Percentiles rank a stretch among this genome's conserved stretches.
phyloP scores from a whole-genome alignment of 495 filamentous ascomycete genomes.

The Aspergillus taichungensis region DNA sequence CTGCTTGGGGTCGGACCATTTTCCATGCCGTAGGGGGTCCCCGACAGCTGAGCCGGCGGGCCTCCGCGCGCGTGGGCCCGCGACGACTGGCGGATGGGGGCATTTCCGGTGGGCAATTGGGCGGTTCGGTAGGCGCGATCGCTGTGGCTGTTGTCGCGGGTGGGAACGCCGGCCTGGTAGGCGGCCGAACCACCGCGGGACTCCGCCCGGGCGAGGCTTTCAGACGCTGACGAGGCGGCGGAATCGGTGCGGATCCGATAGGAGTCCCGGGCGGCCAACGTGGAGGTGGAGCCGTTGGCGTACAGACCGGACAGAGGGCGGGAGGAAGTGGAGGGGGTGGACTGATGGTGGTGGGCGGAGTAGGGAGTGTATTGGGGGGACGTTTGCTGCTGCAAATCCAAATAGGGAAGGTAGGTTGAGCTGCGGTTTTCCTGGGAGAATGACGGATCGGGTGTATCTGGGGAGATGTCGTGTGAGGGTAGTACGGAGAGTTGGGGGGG shows the following conservation, averaged over 20 bases:
- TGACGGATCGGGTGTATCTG: slow-evolving; percentile 7
- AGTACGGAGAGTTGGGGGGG: background rate
- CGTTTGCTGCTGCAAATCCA: slow-evolving; percentile 15
- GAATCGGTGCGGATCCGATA: slow-evolving; percentile 55
- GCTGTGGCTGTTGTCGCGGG: slow-evolving; percentile 61
- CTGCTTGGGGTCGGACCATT: slow-evolving; percentile 58
- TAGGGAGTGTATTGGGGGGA: slow-evolving; percentile 26
- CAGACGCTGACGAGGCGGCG: slow-evolving; percentile 53
- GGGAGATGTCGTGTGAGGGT: slow-evolving; percentile 8
- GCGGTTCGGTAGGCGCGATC: slow-evolving; percentile 57
- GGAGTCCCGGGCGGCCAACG: slow-evolving; percentile 36
- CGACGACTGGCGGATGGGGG: slow-evolving; percentile 41
- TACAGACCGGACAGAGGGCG: slow-evolving; percentile 52
- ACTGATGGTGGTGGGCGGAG: slow-evolving; percentile 36
- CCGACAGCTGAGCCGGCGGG: slow-evolving; percentile 48
- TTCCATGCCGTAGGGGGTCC: slow-evolving; percentile 52
- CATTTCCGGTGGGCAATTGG: slow-evolving; percentile 46
- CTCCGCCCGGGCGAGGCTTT: slow-evolving; percentile 46
- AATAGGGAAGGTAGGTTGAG: slow-evolving; percentile 15
- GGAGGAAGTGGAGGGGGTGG: slow-evolving; percentile 23
- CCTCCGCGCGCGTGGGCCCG: slow-evolving; percentile 32
- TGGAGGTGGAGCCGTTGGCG: slow-evolving; percentile 33
- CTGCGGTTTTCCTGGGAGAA: slow-evolving; percentile 19
- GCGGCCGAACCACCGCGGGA: slow-evolving; percentile 53
- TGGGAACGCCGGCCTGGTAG: slow-evolving; percentile 54